These are phyloP conservation scores for Eimeria brunetti DNA, from an alignment of 169 alveolate genomes.

Conservation along the genomic window DNA sequence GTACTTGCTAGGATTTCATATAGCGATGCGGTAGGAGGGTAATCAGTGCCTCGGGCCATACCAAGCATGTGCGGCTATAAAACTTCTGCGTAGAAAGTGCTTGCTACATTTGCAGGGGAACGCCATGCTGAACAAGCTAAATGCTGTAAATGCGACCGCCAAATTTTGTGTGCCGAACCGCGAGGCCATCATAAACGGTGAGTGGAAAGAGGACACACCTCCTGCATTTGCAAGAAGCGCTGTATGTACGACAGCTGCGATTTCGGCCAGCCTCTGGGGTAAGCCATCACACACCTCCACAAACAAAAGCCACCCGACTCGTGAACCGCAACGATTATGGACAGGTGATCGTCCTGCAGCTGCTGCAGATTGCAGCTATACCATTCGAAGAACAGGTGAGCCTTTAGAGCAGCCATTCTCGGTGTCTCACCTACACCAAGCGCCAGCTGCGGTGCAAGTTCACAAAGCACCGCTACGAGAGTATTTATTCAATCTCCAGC, in stretches of 20 bases:
- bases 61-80: neutral
- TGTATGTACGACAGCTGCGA: neutral
- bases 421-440: neutral
- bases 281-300: neutral
- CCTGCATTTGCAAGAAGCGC: too few relatives aligned
- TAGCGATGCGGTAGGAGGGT: neutral
- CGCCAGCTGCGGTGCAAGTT: neutral
- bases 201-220: neutral
- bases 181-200: neutral
- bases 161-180: too few relatives aligned
- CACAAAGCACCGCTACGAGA: too few relatives aligned
- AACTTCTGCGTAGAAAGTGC: too few relatives aligned
- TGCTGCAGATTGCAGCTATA: neutral
- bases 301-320: neutral
- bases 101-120: neutral
- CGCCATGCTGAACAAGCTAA: too few relatives aligned
- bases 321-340: neutral
- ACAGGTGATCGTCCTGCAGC: neutral
- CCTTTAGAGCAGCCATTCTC: neutral
- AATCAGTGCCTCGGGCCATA: neutral
- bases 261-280: neutral
- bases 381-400: neutral
- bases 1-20: neutral
- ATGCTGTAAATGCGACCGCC: too few relatives aligned
- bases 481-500: too few relatives aligned